Percentiles rank a stretch among this genome's conserved stretches.
Evolutionary conservation across 495 filamentous ascomycete genomes (phyloP).

Genomic region (Ascodesmis nigricans): DNA sequence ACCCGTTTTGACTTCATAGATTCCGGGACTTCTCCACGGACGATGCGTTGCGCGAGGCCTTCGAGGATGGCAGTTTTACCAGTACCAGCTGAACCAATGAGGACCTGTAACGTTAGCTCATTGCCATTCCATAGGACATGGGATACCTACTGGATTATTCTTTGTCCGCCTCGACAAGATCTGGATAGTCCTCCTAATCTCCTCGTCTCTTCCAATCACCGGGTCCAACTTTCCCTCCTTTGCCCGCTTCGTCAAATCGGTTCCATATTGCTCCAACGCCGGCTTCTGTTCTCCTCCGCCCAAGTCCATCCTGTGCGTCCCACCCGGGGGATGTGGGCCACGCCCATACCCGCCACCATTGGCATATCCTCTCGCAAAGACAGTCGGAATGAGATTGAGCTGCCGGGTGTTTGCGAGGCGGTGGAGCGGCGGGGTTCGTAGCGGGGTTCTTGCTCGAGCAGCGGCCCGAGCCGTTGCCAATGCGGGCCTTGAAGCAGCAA

Average conservation of each 20-base stretch:
- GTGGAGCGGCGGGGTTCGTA: neutral
- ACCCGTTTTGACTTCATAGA: slow-evolving; percentile 91
- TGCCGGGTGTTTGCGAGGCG: neutral
- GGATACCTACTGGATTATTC: slow-evolving; percentile 94
- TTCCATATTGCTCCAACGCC: slow-evolving; percentile 71
- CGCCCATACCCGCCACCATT: slow-evolving; percentile 22
- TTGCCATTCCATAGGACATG: too few relatives aligned
- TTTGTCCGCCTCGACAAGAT: slow-evolving; percentile 82
- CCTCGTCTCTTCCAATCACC: slow-evolving; percentile 75
- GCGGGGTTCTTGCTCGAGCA: neutral
- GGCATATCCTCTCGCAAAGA: slow-evolving; percentile 38
- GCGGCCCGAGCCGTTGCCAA: too few relatives aligned
- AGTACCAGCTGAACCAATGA: slow-evolving; percentile 80
- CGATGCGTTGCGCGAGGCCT: slow-evolving; percentile 76
- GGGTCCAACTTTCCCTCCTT: slow-evolving; percentile 82
- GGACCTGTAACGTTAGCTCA: too few relatives aligned
- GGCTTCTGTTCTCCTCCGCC: slow-evolving; percentile 55
- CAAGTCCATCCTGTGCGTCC: slow-evolving; percentile 80
- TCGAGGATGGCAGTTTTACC: slow-evolving; percentile 93
- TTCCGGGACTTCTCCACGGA: slow-evolving; percentile 81
- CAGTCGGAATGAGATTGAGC: slow-evolving; percentile 15
- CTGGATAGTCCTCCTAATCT: slow-evolving; percentile 88
- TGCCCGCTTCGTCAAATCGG: slow-evolving; percentile 72
- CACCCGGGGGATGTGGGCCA: slow-evolving; percentile 65
- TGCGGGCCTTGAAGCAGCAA: neutral